Evolutionary conservation across 257 asterid species (phyloP), one percentile per base, ranked within the genome.

Genomic region (Paulownia fortunei): DNA sequence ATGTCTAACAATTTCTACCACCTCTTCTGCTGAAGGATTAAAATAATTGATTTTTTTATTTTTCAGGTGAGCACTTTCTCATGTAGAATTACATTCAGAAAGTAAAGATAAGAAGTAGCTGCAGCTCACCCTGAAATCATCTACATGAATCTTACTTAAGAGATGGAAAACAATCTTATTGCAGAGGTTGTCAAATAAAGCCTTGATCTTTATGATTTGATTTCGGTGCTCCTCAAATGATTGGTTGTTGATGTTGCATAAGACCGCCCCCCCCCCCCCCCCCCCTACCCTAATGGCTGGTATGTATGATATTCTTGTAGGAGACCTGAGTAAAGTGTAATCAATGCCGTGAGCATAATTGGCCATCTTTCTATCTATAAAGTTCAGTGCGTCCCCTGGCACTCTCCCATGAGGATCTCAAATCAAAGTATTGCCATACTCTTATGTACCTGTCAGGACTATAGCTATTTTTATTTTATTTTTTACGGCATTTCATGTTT

Each of bases 391-490:
- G 19, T 49, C 13, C 15, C 72, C 52, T 13, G 23, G 41, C 23
- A 12, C 5, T 32, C 49, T 44, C 21, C 24, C 8, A 61, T 78
- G 67, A 12, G 69, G 67, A 39, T 79, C 73, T 27, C 62, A 30
- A 27, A 52, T 27, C 13, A 15, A 59, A 26, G 62, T 42, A 27
- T 12, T 58, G 60, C 15, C 12, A 13, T 42, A 13, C 27, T 16
- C 39, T 23, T 15, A n/a, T 3, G 59, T 30, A 8, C 2, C 30
- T 4, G 51, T 30, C 44, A 62, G 5, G 23, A 32, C n/a, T 62
- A 27, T 0, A 3, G 0, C 26, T 30, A 0, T 26, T 13, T 26
- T 26, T 26, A n/a, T 2, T n/a, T n/a, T n/a, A 24, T 0, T 52
- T 52, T 52, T 59, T 32, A 15, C 6, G 26, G 3, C n/a, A n/a